These are phyloP conservation scores for Nemania abortiva DNA, from an alignment of 2,329 filamentous ascomycete species.

Conservation along the genomic window DNA sequence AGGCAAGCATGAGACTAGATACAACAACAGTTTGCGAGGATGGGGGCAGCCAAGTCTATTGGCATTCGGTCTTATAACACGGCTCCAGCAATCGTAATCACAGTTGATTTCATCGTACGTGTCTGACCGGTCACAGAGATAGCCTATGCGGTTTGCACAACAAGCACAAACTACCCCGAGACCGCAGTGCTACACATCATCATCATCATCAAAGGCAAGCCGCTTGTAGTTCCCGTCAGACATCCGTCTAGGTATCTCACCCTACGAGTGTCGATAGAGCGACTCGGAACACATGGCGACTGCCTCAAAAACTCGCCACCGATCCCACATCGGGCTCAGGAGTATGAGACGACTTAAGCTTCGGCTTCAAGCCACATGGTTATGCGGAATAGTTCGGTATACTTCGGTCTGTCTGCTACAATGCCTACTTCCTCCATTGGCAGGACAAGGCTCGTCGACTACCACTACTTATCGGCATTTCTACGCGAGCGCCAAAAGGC, in stretches of 20 bases:
- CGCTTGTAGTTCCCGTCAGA: constrained; percentile 19
- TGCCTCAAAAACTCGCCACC: constrained; percentile 3
- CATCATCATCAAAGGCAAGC: constrained; percentile 9
- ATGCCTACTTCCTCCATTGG: constrained; percentile 12
- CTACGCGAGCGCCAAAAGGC: constrained; percentile 20
- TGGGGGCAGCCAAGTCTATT: constrained; percentile 22
- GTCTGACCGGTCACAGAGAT: constrained; percentile 37
- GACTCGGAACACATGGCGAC: neutral
- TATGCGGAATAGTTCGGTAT: constrained; percentile 19
- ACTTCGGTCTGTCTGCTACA: constrained; percentile 14
- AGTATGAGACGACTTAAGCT: constrained; percentile 22
- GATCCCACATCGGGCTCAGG: neutral
- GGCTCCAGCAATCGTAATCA: constrained; percentile 23
- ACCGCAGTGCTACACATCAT: constrained; percentile 24
- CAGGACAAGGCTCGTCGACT: constrained; percentile 16
- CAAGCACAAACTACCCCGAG: constrained; percentile 23
- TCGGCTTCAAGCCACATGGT: constrained; percentile 17
- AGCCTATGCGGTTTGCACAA: constrained; percentile 22
- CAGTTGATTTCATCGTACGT: constrained; percentile 19
- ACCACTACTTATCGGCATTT: constrained; percentile 11
- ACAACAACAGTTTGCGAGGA: constrained; percentile 41
- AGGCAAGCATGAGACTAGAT: constrained; percentile 32
- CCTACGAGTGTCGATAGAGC: constrained; percentile 31
- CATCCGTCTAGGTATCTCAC: constrained; percentile 14
- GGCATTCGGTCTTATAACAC: constrained; percentile 24